Evolutionary conservation across 768 basidiomycete genomes (phyloP), one percentile per base, ranked within the genome.

Genomic region (Naganishia antarctica): DNA sequence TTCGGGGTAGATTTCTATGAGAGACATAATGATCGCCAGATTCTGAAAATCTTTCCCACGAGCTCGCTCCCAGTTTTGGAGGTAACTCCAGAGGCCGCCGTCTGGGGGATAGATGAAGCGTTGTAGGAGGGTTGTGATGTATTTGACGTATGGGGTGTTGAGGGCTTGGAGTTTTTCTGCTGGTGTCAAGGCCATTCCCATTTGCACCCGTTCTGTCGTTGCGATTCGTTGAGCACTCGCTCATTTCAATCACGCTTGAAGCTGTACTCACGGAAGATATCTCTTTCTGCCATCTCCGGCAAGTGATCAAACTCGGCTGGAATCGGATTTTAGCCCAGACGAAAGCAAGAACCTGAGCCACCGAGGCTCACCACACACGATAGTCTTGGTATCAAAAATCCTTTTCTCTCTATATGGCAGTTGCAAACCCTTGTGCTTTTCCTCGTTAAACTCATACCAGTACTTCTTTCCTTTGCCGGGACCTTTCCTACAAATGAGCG

Each of bases 211-310:
- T 47, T 66, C 60, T 66, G 59, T 40, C 13, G 34, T 23, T 5
- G 40, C 2, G 4, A 29, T 5, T 6, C 11, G 34, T n/a, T n/a
- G 26, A 63, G 12, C 16, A 11, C n/a, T 63, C 26, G 28, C n/a
- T 13, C 21, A 5, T 25, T 11, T 7, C 25, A 13, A 2, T 11
- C 31, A 32, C 7, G 9, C 34, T 48, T 13, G 9, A 31, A n/a
- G n/a, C n/a, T 13, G 13, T 18, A 59, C 60, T 41, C 43, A 66
- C 65, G 65, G 61, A 66, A 66, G 46, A 66, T 66, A n/a, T 66
- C 65, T 40, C 65, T 21, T 29, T 66, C 65, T 3, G 49, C 43
- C 12, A 46, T 44, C 50, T 66, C 65, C 11, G 60, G 61, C 34
- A 66, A 23, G 31, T 48, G 44, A 9, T 58, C 40, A 21, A 66